Evolutionary conservation across 352 stramenopile species (phyloP).

Genomic region (Phytophthora cryptogea): DNA sequence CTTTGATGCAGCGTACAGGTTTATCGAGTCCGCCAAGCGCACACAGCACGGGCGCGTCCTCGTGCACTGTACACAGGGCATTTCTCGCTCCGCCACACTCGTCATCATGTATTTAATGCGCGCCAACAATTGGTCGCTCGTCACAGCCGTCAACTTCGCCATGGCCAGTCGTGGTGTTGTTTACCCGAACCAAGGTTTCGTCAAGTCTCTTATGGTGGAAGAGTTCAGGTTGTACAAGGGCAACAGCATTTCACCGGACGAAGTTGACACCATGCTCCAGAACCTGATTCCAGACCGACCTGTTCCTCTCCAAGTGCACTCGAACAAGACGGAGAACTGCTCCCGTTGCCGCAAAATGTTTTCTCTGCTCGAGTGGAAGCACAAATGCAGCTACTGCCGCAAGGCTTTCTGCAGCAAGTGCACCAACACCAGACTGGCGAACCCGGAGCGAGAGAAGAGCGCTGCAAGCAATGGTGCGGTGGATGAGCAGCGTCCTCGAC

Average conservation of each 20-base stretch:
- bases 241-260: constrained; percentile 70
- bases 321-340: constrained; percentile 70
- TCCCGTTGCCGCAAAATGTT: constrained; percentile 78
- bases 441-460: constrained; percentile 63
- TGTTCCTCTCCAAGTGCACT: constrained; percentile 65
- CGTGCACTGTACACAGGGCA: constrained; percentile 86
- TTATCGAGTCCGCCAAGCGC: constrained; percentile 83
- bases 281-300: constrained; percentile 76
- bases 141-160: constrained; percentile 82
- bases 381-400: constrained; percentile 81
- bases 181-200: constrained; percentile 85
- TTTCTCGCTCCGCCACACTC: constrained; percentile 80
- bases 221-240: constrained; percentile 81
- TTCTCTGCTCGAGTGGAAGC: constrained; percentile 82
- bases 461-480: constrained; percentile 40
- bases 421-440: constrained; percentile 71
- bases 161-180: constrained; percentile 77
- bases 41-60: constrained; percentile 77
- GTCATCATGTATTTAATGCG: constrained; percentile 91
- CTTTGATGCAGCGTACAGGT: constrained; percentile 72
- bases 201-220: constrained; percentile 75
- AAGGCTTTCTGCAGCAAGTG: constrained; percentile 87
- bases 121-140: constrained; percentile 80
- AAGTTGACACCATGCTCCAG: constrained; percentile 76
- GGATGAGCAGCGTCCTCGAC: constrained; percentile 58